phyloP scores from a whole-genome alignment of 169 alveolate genomes.

The Cryptosporidium viatorum region DNA sequence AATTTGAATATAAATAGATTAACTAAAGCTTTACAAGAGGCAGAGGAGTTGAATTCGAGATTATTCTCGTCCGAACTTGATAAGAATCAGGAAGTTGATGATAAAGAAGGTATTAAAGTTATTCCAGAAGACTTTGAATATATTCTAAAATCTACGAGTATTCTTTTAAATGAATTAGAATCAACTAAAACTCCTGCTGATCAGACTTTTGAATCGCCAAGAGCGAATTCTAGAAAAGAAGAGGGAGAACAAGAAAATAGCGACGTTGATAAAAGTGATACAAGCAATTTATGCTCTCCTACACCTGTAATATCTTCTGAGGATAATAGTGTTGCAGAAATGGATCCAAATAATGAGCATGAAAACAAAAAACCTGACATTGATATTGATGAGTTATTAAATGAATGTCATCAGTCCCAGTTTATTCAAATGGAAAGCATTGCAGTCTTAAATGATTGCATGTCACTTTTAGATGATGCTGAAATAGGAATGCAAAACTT shows the following conservation, averaged over 20 bases:
- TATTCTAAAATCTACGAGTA: conserved; percentile 1
- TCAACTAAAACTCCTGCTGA: not conserved
- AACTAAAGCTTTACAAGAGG: conserved; percentile 39
- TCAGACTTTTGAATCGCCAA: not conserved
- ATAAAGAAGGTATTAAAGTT: not conserved
- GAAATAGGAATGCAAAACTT: conserved; percentile 74
- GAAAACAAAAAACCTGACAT: not conserved
- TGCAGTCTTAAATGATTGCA: conserved; percentile 67
- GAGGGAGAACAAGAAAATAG: conserved; percentile 13
- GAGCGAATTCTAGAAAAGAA: not conserved
- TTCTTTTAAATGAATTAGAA: not conserved
- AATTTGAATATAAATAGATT: conserved; percentile 46
- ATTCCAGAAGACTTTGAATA: conserved; percentile 13
- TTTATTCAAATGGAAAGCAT: conserved; percentile 70
- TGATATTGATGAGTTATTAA: conserved; percentile 48
- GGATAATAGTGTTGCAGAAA: not conserved
- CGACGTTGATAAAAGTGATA: conserved; percentile 15
- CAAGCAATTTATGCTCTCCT: not conserved
- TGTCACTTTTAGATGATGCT: conserved; percentile 61
- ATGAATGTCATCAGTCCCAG: conserved; percentile 63
- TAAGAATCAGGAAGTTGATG: not conserved
- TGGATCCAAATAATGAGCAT: not conserved
- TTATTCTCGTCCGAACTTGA: not conserved
- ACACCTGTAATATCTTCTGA: conserved; percentile 21
- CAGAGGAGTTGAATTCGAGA: conserved; percentile 24